These are phyloP conservation scores for Candolleomyces efflorescens DNA, from an alignment of 768 basidiomycete genomes.

Conservation along the genomic window DNA sequence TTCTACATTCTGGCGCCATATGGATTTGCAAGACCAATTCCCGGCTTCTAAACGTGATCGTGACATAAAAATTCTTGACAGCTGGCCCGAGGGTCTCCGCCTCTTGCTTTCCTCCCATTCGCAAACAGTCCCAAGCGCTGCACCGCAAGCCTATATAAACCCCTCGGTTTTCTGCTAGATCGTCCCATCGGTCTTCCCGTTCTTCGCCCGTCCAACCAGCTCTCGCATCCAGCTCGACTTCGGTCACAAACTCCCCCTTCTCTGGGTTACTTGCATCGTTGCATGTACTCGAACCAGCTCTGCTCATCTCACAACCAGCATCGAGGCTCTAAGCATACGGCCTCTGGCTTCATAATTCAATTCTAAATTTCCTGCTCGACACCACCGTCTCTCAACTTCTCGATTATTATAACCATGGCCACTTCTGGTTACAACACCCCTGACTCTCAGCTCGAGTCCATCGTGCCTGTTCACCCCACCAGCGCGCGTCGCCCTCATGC, in stretches of 20 bases:
- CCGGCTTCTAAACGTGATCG: constrained; percentile 10
- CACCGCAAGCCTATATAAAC: constrained; percentile 13
- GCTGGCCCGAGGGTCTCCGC: background rate
- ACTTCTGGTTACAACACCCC: constrained; percentile 74
- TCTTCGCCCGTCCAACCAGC: background rate
- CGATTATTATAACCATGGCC: constrained; percentile 43
- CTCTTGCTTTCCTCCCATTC: constrained; percentile 8
- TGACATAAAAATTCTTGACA: constrained; percentile 10
- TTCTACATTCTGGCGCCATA: constrained; percentile 9
- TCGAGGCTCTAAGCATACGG: constrained; percentile 83
- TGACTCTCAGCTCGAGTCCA: constrained; percentile 63
- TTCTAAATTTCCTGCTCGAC: constrained; percentile 30
- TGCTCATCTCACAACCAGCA: constrained; percentile 84
- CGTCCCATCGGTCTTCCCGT: too few species aligned
- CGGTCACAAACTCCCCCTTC: constrained; percentile 9
- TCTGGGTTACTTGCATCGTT: constrained; percentile 42
- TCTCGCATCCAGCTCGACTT: background rate
- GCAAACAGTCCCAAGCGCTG: constrained; percentile 7
- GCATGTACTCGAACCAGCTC: constrained; percentile 96
- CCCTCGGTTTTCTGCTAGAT: background rate
- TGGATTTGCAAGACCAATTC: background rate
- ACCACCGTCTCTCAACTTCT: constrained; percentile 25
- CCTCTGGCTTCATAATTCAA: constrained; percentile 58
- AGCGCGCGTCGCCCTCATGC: constrained; percentile 72
- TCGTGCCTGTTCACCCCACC: constrained; percentile 78